Conservation (phyloP, 768 basidiomycete genomes). For the Pleurotus citrinopileatus region DNA sequence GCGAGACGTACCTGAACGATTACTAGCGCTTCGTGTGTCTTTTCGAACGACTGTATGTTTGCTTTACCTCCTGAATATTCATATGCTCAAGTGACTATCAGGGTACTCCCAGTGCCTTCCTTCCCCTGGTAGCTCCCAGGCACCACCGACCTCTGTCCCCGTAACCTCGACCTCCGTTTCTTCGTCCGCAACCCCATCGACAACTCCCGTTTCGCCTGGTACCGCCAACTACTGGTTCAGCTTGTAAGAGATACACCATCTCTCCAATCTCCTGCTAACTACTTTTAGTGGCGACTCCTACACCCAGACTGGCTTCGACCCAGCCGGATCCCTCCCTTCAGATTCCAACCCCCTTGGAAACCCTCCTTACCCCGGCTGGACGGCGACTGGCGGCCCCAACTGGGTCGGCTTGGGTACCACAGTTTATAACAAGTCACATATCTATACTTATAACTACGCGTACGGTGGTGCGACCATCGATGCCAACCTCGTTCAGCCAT, state of each 20-base stretch:
- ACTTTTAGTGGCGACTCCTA: conserved; percentile 51
- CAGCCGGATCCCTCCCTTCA: conserved; percentile 37
- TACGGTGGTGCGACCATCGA: conserved; percentile 68
- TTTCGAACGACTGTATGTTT: conserved; percentile 26
- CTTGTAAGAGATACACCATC: conserved; percentile 36
- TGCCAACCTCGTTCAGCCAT: conserved; percentile 52
- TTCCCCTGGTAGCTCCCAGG: conserved; percentile 9
- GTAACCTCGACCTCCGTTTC: background rate
- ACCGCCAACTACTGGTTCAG: conserved; percentile 53
- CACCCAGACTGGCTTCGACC: conserved; percentile 51
- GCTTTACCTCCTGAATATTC: background rate
- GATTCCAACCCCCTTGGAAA: conserved; percentile 50
- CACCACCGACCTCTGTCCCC: background rate
- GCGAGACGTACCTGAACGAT: background rate
- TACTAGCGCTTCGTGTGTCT: conserved; percentile 20
- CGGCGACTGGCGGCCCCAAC: conserved; percentile 53
- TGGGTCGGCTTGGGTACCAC: conserved; percentile 57
- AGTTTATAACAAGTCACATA: conserved; percentile 47
- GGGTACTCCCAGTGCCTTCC: conserved; percentile 41
- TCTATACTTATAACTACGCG: conserved; percentile 65
- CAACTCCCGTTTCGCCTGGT: conserved; percentile 17
- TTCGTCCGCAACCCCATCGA: conserved; percentile 17
- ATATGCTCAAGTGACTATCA: conserved; percentile 13
- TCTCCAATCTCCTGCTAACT: background rate
- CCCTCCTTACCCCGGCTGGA: conserved; percentile 52